A percentile compares a stretch with the other conserved stretches of the same genome.
Evolutionary conservation across 2,329 filamentous ascomycete genomes (phyloP).

Genomic region (Hypoxylon rubiginosum): DNA sequence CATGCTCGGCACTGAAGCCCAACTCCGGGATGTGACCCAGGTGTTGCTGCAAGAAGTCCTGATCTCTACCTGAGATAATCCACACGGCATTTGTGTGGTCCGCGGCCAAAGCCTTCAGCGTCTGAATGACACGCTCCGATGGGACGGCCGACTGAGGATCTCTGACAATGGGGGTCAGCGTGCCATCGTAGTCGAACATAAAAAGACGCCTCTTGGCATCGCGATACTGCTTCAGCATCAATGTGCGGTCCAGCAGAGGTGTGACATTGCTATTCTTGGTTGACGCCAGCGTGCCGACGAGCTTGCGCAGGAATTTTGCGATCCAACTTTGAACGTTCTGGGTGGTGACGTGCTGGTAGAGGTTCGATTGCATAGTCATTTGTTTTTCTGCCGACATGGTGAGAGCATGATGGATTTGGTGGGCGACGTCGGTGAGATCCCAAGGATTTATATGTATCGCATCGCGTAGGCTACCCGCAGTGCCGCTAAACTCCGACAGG

Average conservation of each 20-base stretch:
- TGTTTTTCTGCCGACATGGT: slow-evolving; percentile 79
- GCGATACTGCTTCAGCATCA: slow-evolving; percentile 80
- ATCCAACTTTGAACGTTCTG: slow-evolving; percentile 92
- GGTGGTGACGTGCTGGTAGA: slow-evolving; percentile 86
- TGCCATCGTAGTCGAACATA: slow-evolving; percentile 99
- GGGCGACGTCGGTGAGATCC: slow-evolving; percentile 87
- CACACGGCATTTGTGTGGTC: slow-evolving; percentile 92
- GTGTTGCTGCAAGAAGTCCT: slow-evolving; percentile 89
- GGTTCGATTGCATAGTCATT: slow-evolving; percentile 75
- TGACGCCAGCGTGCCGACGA: slow-evolving; percentile 84
- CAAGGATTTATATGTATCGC: slow-evolving; percentile 98
- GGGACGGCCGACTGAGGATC: slow-evolving; percentile 92
- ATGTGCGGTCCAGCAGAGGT: slow-evolving; percentile 81
- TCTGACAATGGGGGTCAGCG: slow-evolving; percentile 92
- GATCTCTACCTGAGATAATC: slow-evolving; percentile 97
- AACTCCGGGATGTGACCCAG: slow-evolving; percentile 91
- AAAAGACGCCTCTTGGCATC: slow-evolving; percentile 84
- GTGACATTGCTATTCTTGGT: slow-evolving; percentile 82
- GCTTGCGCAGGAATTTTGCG: slow-evolving; percentile 79
- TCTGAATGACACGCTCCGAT: slow-evolving; percentile 83
- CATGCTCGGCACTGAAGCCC: slow-evolving; percentile 97
- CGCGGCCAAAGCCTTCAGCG: slow-evolving; percentile 81
- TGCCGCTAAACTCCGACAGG: slow-evolving; percentile 96
- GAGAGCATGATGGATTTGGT: slow-evolving; percentile 84
- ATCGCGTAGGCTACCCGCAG: slow-evolving; percentile 84